A percentile compares a stretch with the other conserved stretches of the same genome.
Evolutionary conservation across 2,329 filamentous ascomycete genomes (phyloP).

Genomic region (Zymoseptoria brevis): DNA sequence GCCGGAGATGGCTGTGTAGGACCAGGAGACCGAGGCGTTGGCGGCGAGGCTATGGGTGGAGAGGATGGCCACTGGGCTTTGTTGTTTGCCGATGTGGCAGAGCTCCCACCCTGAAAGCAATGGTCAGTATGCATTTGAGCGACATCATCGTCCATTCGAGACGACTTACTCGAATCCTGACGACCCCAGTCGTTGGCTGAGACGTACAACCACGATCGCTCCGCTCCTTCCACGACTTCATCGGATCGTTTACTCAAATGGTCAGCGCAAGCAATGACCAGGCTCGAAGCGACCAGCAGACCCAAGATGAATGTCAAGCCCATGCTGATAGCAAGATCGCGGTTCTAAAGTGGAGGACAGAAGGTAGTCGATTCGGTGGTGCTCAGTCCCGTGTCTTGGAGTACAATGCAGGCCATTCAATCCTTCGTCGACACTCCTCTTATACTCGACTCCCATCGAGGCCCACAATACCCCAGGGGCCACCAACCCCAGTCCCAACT

Average conservation of each 20-base stretch:
- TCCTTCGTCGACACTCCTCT: neutral
- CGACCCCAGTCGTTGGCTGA: conserved; percentile 17
- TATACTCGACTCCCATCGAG: neutral
- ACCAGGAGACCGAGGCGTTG: conserved; percentile 36
- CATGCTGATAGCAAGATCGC: neutral
- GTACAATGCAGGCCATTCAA: neutral
- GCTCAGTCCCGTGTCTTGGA: neutral
- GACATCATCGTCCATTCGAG: neutral
- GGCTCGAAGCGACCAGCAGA: neutral
- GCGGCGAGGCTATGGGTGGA: conserved; percentile 34
- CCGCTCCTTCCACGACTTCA: neutral
- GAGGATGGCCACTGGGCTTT: conserved; percentile 42
- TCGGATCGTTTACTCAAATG: neutral
- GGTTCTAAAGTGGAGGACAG: neutral
- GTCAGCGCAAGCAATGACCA: neutral
- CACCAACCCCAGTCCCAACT: neutral
- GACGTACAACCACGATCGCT: conserved; percentile 13
- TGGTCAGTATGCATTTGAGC: conserved; percentile 16
- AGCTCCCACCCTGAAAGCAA: conserved; percentile 32
- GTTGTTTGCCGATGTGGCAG: conserved; percentile 45
- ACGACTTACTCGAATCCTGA: conserved; percentile 10
- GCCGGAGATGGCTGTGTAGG: conserved; percentile 33
- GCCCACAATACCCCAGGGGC: neutral
- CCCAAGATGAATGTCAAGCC: neutral
- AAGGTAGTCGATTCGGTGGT: neutral